Evolutionary conservation across 2,329 filamentous ascomycete species (phyloP).

Genomic region (Colletotrichum aenigma): DNA sequence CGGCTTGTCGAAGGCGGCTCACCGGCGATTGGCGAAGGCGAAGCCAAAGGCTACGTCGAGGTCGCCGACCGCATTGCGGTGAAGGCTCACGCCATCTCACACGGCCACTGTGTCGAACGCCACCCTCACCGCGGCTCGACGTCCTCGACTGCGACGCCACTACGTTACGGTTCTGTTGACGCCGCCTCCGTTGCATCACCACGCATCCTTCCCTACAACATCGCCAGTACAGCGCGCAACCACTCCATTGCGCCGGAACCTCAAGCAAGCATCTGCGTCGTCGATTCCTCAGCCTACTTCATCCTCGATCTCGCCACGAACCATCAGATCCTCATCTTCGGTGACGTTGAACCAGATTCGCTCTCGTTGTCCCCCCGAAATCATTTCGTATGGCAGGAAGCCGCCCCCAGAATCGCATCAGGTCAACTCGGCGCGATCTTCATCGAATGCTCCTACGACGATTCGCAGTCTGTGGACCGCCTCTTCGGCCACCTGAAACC

Average conservation of each 20-base stretch:
- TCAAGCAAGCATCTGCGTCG: constrained; percentile 65
- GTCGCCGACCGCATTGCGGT: constrained; percentile 89
- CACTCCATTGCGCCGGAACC: constrained; percentile 6
- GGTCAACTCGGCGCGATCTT: constrained; percentile 82
- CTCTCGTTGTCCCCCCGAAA: constrained; percentile 84
- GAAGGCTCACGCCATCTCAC: constrained; percentile 85
- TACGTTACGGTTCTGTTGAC: constrained; percentile 33
- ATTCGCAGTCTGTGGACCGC: constrained; percentile 75
- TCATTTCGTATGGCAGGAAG: constrained; percentile 82
- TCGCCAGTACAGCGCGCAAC: neutral
- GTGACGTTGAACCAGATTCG: constrained; percentile 92
- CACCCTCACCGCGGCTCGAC: constrained; percentile 66
- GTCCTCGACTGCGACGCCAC: constrained; percentile 15
- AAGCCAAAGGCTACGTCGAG: constrained; percentile 83
- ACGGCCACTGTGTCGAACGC: constrained; percentile 82
- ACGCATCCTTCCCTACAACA: constrained; percentile 14
- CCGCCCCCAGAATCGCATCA: constrained; percentile 79
- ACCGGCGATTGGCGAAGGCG: constrained; percentile 79
- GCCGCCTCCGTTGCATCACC: constrained; percentile 25
- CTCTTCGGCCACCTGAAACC: constrained; percentile 92
- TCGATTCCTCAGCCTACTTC: constrained; percentile 93
- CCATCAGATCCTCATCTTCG: constrained; percentile 88
- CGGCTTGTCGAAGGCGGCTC: constrained; percentile 89
- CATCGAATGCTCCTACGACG: constrained; percentile 94
- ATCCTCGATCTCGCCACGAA: constrained; percentile 75